Evolutionary conservation across 495 filamentous ascomycete species (phyloP), one percentile per base, ranked within the genome.

Genomic region (Neurospora sp.): DNA sequence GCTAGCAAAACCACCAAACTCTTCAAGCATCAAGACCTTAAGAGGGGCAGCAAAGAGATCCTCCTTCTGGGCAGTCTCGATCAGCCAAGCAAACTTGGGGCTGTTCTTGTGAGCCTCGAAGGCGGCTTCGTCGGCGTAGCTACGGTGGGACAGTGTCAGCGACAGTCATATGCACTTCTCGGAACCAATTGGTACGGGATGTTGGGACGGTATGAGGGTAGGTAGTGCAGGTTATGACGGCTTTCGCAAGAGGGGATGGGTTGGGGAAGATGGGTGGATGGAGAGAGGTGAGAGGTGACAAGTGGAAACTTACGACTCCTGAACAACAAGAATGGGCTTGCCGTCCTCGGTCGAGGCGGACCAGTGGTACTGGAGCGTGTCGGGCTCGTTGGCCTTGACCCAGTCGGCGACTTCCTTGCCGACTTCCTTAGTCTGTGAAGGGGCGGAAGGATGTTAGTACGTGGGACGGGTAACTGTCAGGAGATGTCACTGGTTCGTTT

Each of bases 351-450:
- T 39, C 19, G 69, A 71, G 17, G 39, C 31, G 37, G 78, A 79
- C 78, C 78, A 79, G 21, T 78, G 71, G 73, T 79, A 79, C 62
- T 78, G 72, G 36, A 79, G 36, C 9, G 73, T 72, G 15, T 74
- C 76, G 21, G 78, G 75, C 73, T 79, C 78, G 45, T 74, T 77
- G 13, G 70, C 73, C 72, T 78, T 72, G 39, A 79, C 76, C 31
- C 73, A 62, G 9, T 72, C 70, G 59, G 66, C 66, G 4, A 73
- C 34, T 2, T 45, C 45, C 48, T 77, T 70, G n/a, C 73, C 39
- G n/a, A 79, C 39, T 42, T 79, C 75, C 24, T 78, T 73, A 6
- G 76, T 59, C 78, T 79, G 69, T 9, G 28, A 17, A 62, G 24
- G 24, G 28, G 54, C 2, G 4, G 24, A 66, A 19, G 7, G 24